Evolutionary conservation across 106 monocot species (phyloP).

Genomic region (Amphibolis antarctica): DNA sequence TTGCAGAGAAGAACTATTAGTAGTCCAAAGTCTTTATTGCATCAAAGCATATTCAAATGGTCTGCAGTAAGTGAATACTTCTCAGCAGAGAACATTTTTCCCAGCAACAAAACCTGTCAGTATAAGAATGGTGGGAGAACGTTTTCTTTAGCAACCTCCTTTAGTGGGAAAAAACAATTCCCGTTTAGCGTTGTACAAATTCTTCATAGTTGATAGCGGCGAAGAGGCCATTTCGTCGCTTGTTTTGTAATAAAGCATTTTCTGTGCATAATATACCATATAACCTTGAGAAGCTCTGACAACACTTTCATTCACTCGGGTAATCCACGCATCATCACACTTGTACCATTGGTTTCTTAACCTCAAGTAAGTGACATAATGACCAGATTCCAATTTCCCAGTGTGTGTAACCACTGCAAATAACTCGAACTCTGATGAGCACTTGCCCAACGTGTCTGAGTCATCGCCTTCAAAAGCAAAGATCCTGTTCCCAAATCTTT

Average conservation of each 20-base stretch:
- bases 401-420: constrained; percentile 59
- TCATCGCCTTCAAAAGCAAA: constrained; percentile 41
- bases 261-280: constrained; percentile 54
- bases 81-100: too few species aligned
- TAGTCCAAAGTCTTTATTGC: too few species aligned
- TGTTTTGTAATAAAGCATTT: constrained; percentile 18
- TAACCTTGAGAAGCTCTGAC: constrained; percentile 46
- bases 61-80: too few species aligned
- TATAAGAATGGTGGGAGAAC: not conserved
- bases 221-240: constrained; percentile 6
- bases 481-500: constrained; percentile 43
- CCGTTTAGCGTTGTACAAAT: not conserved
- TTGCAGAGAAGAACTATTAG: too few species aligned
- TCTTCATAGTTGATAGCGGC: constrained; percentile 3
- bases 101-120: too few species aligned
- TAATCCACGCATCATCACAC: constrained; percentile 67
- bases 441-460: constrained; percentile 17
- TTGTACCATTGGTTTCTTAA: constrained; percentile 46
- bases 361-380: constrained; percentile 47
- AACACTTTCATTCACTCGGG: constrained; percentile 30
- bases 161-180: constrained; percentile 1
- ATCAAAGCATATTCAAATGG: too few species aligned
- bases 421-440: constrained; percentile 49
- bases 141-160: constrained; percentile 1
- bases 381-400: constrained; percentile 46